Percentiles rank a stretch among this genome's conserved stretches.
Evolutionary conservation across 495 filamentous ascomycete genomes (phyloP).

Genomic region (Staphylotrichum tortipilum): DNA sequence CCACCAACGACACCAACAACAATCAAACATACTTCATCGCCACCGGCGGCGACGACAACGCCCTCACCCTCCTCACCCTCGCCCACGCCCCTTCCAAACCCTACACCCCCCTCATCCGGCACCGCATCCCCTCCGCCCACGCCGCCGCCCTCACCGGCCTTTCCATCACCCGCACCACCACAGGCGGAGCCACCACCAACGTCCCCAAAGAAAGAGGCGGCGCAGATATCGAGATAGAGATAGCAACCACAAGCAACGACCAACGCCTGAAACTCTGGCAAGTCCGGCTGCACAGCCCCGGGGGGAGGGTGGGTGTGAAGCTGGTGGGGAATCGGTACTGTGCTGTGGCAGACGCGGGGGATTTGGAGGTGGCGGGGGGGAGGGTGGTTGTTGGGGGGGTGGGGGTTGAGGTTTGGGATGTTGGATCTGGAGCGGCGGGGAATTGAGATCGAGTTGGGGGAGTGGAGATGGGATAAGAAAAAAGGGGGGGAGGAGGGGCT

Average conservation of each 20-base stretch:
- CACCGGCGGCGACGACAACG: conserved; percentile 82
- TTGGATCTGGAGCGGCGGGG: no score
- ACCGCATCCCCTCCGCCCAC: conserved; percentile 64
- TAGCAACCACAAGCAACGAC: conserved; percentile 67
- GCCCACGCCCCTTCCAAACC: no score
- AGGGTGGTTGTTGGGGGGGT: conserved; percentile 21
- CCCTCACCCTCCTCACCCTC: conserved; percentile 52
- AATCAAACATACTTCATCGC: conserved; percentile 41
- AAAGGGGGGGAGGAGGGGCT: neutral
- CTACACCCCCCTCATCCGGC: no score
- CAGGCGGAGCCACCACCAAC: no score
- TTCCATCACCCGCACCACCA: conserved; percentile 30
- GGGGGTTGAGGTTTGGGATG: conserved; percentile 22
- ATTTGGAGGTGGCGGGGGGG: conserved; percentile 18
- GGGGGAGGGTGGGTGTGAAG: conserved; percentile 12
- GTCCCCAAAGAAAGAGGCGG: neutral
- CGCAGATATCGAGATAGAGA: conserved; percentile 9
- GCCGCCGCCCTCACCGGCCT: conserved; percentile 69
- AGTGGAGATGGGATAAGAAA: neutral
- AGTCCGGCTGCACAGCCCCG: conserved; percentile 9
- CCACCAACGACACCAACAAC: no score
- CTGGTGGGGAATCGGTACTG: conserved; percentile 48
- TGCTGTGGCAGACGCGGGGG: conserved; percentile 52
- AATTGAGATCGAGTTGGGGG: neutral
- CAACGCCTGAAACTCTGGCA: conserved; percentile 75